A percentile compares a stretch with the other conserved stretches of the same genome.
Evolutionary conservation across 164 flowering plant genomes (phyloP).

Genomic region (Nelumbo lutea): DNA sequence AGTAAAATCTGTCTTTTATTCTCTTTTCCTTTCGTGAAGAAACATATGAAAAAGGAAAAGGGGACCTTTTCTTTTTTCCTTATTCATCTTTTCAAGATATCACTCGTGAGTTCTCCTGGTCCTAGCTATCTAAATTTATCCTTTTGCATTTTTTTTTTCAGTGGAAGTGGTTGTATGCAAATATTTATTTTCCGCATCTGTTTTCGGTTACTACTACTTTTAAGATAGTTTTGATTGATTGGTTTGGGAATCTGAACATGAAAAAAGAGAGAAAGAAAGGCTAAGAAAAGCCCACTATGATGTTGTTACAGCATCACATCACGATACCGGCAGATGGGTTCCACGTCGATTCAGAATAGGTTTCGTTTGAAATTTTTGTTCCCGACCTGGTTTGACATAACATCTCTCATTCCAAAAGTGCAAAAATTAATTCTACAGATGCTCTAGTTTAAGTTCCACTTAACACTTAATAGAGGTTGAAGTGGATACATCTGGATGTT

Average conservation of each 20-base stretch:
- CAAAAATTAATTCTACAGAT: no score
- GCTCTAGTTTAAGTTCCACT: no score
- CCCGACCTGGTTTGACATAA: background rate
- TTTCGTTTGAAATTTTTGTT: background rate
- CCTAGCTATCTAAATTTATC: background rate
- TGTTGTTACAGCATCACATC: slow-evolving; percentile 2
- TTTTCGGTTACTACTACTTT: background rate
- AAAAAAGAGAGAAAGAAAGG: background rate
- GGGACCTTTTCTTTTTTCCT: background rate
- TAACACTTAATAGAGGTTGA: no score
- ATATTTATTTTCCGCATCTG: no score
- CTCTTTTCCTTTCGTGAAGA: no score
- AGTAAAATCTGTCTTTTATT: background rate
- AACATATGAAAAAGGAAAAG: no score
- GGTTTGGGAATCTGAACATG: slow-evolving; percentile 1
- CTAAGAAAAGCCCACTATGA: background rate
- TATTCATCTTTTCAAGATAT: background rate
- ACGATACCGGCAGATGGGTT: slow-evolving; percentile 1
- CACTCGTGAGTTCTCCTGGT: background rate
- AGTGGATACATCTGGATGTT: no score
- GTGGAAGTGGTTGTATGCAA: background rate
- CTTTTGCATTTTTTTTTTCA: background rate
- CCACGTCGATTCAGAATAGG: background rate
- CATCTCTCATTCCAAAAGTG: background rate
- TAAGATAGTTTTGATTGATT: background rate